phyloP scores from a whole-genome alignment of 2,329 filamentous ascomycete species.

The Neopestalotiopsis rosae region DNA sequence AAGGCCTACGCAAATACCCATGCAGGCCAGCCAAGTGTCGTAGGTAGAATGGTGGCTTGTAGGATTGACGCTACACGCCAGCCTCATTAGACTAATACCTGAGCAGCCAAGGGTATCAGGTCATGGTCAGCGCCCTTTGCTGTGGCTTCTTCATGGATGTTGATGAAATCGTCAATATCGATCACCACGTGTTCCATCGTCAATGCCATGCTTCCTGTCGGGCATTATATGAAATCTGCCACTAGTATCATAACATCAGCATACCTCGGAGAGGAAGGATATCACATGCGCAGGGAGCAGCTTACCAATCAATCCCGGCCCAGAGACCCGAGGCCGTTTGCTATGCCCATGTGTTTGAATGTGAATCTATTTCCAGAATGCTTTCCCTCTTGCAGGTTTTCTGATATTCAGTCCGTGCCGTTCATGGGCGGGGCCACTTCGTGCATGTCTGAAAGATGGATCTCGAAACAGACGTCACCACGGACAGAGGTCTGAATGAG shows the following conservation, averaged over 20 bases:
- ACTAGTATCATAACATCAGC: slow-evolving; percentile 9
- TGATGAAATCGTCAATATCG: background rate
- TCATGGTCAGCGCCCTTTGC: too few species aligned
- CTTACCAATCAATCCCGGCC: slow-evolving; percentile 47
- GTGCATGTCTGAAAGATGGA: slow-evolving; percentile 32
- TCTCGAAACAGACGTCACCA: slow-evolving; percentile 18
- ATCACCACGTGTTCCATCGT: background rate
- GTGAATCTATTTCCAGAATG: slow-evolving; percentile 43
- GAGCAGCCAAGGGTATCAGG: background rate
- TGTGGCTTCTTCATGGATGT: too few species aligned
- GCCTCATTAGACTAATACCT: background rate
- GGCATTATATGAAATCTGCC: slow-evolving; percentile 21
- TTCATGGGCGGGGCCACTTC: slow-evolving; percentile 40
- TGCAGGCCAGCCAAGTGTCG: background rate
- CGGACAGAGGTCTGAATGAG: slow-evolving; percentile 29
- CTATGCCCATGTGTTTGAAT: slow-evolving; percentile 40
- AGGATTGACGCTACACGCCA: background rate
- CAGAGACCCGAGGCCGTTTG: slow-evolving; percentile 47
- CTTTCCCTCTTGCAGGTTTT: slow-evolving; percentile 41
- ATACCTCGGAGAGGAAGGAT: background rate
- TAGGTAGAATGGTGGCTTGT: background rate
- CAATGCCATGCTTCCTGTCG: slow-evolving; percentile 11
- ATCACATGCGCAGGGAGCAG: background rate
- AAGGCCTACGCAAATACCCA: background rate
- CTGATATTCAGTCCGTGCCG: slow-evolving; percentile 41